Base-by-base conservation (phyloP, 768 basidiomycete species). In the Suillus fuscotomentosus region DNA sequence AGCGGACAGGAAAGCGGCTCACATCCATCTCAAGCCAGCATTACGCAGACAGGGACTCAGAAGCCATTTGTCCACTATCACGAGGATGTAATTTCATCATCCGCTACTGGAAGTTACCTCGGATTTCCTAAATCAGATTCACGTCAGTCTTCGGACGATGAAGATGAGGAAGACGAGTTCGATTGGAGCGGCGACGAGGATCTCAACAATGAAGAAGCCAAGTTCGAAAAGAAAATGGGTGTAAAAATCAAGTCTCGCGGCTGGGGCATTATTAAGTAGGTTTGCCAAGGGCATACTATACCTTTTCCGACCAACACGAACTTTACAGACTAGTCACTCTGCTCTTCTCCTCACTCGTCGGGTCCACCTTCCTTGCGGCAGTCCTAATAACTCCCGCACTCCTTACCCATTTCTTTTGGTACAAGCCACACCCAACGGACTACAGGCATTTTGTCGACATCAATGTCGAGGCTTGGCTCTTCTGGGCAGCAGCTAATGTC, bases 111-210 rank as follows among this genome's bases (percentile, higher is more conserved):
- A 45, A 69, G 70, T 48, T 34, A 64, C 61, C 62, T 78, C 70
- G 68, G 60, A 60, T 63, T 75, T 70, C 67, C 71, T 70, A 68
- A 72, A 78, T 62, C 79, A 75, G 72, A 75, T 5, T 77, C 79
- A 34, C 74, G 71, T 34, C 67, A 72, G 31, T 68, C 86, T 20
- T 87, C 87, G 3, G 88, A 88, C 11, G 82, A 83, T 0, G 87
- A 89, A 24, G 84, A 84, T 13, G 82, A 83, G 0, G 79, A 75
- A 0, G 76, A 82, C 1, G 81, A 85, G n/a, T 91, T 87, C 64
- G 88, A 93, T 71, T 92, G 91, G 91, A 88, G 87, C 45, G 88
- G 80, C 20, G 92, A 93, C 67, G 91, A 91, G 62, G 90, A 93
- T 70, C 78, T 94, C 20, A 84, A 82, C 0, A 87, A 92, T 65